Evolutionary conservation across 106 monocot genomes (phyloP), one percentile per base, ranked within the genome.

Genomic region (Chionographis japonica): DNA sequence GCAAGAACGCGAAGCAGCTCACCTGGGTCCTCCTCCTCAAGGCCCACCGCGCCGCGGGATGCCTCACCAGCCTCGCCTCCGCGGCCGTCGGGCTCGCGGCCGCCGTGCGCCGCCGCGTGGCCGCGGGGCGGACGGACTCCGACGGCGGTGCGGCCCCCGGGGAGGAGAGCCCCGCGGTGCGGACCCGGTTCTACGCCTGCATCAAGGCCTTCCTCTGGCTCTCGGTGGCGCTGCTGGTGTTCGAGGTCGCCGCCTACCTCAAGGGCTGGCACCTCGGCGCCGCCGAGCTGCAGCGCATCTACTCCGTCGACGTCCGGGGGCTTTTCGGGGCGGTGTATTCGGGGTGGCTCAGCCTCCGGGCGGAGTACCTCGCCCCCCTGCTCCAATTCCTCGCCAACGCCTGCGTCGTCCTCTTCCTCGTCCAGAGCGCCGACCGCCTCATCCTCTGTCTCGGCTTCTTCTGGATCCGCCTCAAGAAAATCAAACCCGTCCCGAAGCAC

Each of bases 1-100:
- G 81, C 41, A 85, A 79, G 81, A 93, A 89, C 68, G 93, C 93
- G 19, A 83, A 79, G 66, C 93, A 93, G 65, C 77, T 92, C 17
- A 75, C 81, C 3, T 85, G 85, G 85, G 74, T 78, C 12, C 78
- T 85, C 40, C 79, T 82, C 65, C 82, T 86, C 37, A 75, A 76
- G 12, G 79, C 79, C 60, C 82, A 86, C 73, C 72, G 76, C 14
- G 79, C 86, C 55, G 82, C 79, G 54, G 82, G 76, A 1, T 73
- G 76, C 66, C 76, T 86, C 27, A 40, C 73, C 20, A 77, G 65
- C 16, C 64, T 86, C 16, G 76, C 74, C 51, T 46, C 68, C 70
- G 76, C 76, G 52, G 52, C 54, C 39, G 50, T 71, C 63, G 58
- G 39, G 14, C 40, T 84, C 56, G 72, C 68, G 16, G n/a, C 67